Evolutionary conservation across 345 rosid genomes (phyloP).

Genomic region (Rhodamnia rubescens): DNA sequence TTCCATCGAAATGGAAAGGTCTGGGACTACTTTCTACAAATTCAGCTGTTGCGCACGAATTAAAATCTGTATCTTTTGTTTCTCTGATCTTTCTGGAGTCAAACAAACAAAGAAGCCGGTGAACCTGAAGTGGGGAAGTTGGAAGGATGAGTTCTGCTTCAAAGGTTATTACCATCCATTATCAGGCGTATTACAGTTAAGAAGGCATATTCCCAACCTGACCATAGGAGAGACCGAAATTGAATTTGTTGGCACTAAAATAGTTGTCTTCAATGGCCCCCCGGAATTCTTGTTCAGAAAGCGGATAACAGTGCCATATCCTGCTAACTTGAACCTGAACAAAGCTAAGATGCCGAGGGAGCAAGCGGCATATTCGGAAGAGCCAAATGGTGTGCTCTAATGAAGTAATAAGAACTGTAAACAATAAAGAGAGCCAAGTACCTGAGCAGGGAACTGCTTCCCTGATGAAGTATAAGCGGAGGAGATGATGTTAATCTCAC

Average conservation of each 20-base stretch:
- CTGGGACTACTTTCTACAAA: neutral
- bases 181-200: neutral
- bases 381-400: neutral
- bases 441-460: constrained; percentile 74
- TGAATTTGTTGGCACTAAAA: constrained; percentile 38
- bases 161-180: neutral
- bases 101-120: constrained; percentile 12
- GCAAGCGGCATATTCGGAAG: neutral
- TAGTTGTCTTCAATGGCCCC: constrained; percentile 55
- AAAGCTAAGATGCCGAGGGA: neutral
- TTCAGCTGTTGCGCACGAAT: neutral
- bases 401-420: neutral
- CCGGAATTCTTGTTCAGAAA: constrained; percentile 44
- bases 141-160: neutral
- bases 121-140: constrained; percentile 6
- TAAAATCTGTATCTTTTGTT: neutral
- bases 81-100: constrained; percentile 4
- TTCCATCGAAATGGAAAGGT: neutral
- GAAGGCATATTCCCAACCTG: constrained; percentile 30
- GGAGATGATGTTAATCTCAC: constrained; percentile 50
- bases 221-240: constrained; percentile 57
- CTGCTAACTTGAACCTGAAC: constrained; percentile 36
- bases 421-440: constrained; percentile 4
- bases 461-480: constrained; percentile 41
- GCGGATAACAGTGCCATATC: constrained; percentile 50